Conservation (phyloP, 2,329 filamentous ascomycete genomes). For the Colletotrichum theobromicola region DNA sequence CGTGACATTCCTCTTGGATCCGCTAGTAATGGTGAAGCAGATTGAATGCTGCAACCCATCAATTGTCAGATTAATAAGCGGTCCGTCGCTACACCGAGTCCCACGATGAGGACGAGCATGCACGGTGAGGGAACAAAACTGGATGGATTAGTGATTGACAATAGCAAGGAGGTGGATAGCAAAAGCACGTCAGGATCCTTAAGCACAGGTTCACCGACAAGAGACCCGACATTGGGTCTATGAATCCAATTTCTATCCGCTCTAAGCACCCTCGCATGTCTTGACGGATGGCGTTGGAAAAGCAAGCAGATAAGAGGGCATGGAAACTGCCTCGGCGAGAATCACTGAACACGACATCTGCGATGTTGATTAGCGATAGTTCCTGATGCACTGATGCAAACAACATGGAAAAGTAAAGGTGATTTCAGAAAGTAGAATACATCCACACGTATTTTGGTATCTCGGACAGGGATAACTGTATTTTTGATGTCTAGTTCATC, state of each 20-base stretch:
- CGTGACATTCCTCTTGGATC: conserved; percentile 59
- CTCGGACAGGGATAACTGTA: conserved; percentile 23
- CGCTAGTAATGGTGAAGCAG: conserved; percentile 58
- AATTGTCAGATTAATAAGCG: conserved; percentile 49
- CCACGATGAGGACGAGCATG: background rate
- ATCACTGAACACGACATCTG: background rate
- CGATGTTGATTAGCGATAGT: background rate
- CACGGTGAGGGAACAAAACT: background rate
- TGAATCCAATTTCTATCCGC: conserved; percentile 20
- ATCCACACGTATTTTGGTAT: conserved; percentile 8
- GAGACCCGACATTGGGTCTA: conserved; percentile 3
- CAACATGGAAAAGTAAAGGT: background rate
- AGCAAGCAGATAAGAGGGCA: background rate
- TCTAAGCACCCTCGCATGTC: conserved; percentile 10
- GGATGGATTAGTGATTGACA: conserved; percentile 3
- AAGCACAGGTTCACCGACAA: conserved; percentile 1
- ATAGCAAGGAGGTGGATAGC: background rate
- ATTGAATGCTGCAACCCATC: conserved; percentile 58
- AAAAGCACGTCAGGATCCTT: conserved; percentile 10
- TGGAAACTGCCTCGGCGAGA: background rate
- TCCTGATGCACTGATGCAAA: background rate
- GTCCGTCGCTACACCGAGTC: conserved; percentile 36
- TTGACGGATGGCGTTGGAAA: background rate
- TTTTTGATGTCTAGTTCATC: conserved; percentile 16
- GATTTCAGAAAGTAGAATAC: conserved; percentile 19